Evolutionary conservation across 306 rosid species (phyloP), one percentile per base, ranked within the genome.

Genomic region (Inga laurina): DNA sequence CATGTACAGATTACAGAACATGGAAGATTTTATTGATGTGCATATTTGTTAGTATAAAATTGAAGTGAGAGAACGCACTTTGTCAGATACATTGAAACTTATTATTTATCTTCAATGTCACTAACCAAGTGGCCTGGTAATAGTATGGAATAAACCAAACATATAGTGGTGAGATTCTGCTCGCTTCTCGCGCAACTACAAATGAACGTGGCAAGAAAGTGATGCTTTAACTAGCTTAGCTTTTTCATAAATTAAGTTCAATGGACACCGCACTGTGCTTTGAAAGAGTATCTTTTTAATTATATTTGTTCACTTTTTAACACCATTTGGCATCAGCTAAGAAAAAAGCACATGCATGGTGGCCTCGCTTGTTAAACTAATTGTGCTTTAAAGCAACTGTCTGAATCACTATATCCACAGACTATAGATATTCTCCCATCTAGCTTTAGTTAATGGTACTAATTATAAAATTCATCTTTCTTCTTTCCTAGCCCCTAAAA

Each of bases 311-410:
- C 76, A 62, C 79, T 75, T 82, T 6, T 68, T 2, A 74, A 57
- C 71, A 78, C 77, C 43, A 67, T 39, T 74, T 76, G 35, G 46
- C 61, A 24, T 24, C 71, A 82, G 56, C 74, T 10, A 46, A 49
- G 2, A 69, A 51, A 49, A 61, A 61, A 64, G 70, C 30, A 37
- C 51, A 82, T 57, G 72, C 66, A 81, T 57, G 64, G 61, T 66
- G 41, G 24, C 45, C 80, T 11, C 22, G 54, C 77, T 78, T 22
- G 30, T 21, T 78, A 82, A 79, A 79, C 78, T 52, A 87, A 77
- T 77, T 76, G 76, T 61, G 5, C 76, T 82, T 88, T 48, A 27
- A 74, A 83, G 65, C 81, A 74, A 51, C 62, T 82, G 74, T 68
- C 44, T 37, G 34, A 79, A 82, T 83, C 79, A 83, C 81, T 41